Conservation (phyloP, 2,329 filamentous ascomycete genomes). For the Alternaria ethzedia region DNA sequence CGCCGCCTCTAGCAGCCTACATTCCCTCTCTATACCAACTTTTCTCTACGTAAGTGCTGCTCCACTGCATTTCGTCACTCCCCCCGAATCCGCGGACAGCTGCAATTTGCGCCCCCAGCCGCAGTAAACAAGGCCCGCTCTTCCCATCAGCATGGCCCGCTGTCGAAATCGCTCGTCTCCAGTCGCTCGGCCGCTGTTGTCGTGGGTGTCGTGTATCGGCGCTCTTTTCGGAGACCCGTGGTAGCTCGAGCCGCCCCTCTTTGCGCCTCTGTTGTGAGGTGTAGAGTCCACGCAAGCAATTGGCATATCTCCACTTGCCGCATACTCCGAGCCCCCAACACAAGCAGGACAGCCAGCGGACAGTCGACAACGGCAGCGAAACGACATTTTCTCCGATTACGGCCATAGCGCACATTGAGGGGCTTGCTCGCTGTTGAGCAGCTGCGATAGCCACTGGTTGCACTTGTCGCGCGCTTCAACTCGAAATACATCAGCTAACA, state of each 20-base stretch:
- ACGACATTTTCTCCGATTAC: conserved; percentile 12
- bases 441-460: conserved; percentile 14
- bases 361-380: background rate
- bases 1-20: conserved; percentile 12
- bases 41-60: conserved; percentile 39
- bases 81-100: conserved; percentile 29
- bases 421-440: conserved; percentile 21
- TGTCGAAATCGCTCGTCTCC: conserved; percentile 16
- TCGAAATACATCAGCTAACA: conserved; percentile 32
- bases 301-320: conserved; percentile 15
- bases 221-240: conserved; percentile 20
- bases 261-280: conserved; percentile 29
- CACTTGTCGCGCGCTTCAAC: conserved; percentile 19
- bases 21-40: conserved; percentile 14
- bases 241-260: conserved; percentile 35
- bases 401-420: conserved; percentile 25
- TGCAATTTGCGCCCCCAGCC: conserved; percentile 37
- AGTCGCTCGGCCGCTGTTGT: conserved; percentile 11
- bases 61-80: conserved; percentile 34
- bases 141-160: conserved; percentile 26
- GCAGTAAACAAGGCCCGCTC: conserved; percentile 25
- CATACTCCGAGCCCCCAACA: background rate
- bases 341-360: background rate
- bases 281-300: conserved; percentile 29
- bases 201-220: conserved; percentile 14